phyloP scores from a whole-genome alignment of 352 stramenopile genomes.

The Phytophthora meadii region DNA sequence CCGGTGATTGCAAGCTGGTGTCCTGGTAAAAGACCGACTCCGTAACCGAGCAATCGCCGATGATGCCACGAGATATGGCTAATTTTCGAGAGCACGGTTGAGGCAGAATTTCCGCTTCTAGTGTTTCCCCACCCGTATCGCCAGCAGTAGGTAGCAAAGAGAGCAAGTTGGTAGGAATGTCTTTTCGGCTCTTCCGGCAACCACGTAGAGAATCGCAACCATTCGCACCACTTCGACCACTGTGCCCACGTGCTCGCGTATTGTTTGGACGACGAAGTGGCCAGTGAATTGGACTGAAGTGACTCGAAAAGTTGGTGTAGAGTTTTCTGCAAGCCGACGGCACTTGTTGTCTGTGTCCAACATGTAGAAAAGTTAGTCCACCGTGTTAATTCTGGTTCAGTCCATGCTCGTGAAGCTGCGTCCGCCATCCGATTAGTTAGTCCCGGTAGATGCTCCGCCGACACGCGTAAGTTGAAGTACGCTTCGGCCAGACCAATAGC shows the following conservation, averaged over 20 bases:
- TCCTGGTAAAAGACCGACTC: conserved; percentile 19
- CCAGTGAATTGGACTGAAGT: conserved; percentile 28
- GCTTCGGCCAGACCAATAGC: conserved; percentile 29
- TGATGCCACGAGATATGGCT: conserved; percentile 26
- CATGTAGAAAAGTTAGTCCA: conserved; percentile 27
- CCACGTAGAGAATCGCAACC: conserved; percentile 5
- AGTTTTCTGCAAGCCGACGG: conserved; percentile 16
- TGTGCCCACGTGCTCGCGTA: conserved; percentile 14
- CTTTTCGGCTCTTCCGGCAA: not conserved
- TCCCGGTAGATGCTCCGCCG: conserved; percentile 15
- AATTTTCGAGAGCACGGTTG: conserved; percentile 38
- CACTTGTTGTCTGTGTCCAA: conserved; percentile 15
- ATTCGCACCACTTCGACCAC: conserved; percentile 11
- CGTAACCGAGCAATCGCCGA: conserved; percentile 12
- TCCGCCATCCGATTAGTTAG: conserved; percentile 38
- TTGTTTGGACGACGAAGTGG: conserved; percentile 5
- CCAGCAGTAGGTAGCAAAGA: conserved; percentile 15
- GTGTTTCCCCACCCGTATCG: conserved; percentile 13
- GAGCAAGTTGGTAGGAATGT: conserved; percentile 15
- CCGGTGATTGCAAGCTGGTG: conserved; percentile 40
- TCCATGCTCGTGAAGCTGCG: not conserved
- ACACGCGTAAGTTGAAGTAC: conserved; percentile 21
- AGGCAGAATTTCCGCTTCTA: conserved; percentile 14
- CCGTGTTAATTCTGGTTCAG: not conserved
- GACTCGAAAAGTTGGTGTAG: conserved; percentile 12